A percentile compares a stretch with the other conserved stretches of the same genome.
Conservation (phyloP, 192 early-diverging fungal species). For the Phycomyces nitens region DNA sequence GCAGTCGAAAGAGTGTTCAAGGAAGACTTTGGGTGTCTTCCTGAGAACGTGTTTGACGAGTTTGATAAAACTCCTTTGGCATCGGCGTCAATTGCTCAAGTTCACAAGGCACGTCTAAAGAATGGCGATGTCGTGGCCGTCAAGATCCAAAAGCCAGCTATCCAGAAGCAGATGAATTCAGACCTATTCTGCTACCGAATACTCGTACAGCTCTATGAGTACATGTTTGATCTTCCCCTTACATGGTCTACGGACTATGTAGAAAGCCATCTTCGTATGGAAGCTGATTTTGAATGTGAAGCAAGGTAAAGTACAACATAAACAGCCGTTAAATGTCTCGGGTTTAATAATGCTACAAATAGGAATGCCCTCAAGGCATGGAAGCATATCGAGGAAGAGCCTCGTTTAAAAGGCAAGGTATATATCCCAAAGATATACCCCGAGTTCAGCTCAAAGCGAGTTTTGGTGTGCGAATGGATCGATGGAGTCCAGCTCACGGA, state of each 20-base stretch:
- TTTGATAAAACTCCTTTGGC: conserved; percentile 74
- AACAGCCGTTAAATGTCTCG: background rate
- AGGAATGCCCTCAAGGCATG: conserved; percentile 67
- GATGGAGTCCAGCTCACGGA: conserved; percentile 75
- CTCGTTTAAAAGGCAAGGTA: conserved; percentile 44
- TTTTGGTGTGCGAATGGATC: conserved; percentile 90
- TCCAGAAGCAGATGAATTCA: conserved; percentile 76
- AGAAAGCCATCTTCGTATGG: conserved; percentile 67
- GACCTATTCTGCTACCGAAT: conserved; percentile 71
- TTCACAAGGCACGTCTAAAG: conserved; percentile 76
- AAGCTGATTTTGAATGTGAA: conserved; percentile 89
- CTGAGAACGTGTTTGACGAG: conserved; percentile 63
- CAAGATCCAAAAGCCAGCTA: conserved; percentile 92
- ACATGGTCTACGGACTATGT: conserved; percentile 76
- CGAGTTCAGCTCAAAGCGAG: conserved; percentile 61
- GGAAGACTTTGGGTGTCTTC: conserved; percentile 55
- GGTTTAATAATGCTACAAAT: no score
- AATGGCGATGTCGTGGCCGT: conserved; percentile 76
- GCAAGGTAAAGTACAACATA: conserved; percentile 33
- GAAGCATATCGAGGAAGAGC: conserved; percentile 48
- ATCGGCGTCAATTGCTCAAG: conserved; percentile 92
- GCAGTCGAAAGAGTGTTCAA: conserved; percentile 64
- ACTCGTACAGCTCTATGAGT: conserved; percentile 63
- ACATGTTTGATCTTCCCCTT: conserved; percentile 79
- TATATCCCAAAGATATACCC: conserved; percentile 80